phyloP scores from a whole-genome alignment of 352 stramenopile genomes.

The Pythium brassicae region DNA sequence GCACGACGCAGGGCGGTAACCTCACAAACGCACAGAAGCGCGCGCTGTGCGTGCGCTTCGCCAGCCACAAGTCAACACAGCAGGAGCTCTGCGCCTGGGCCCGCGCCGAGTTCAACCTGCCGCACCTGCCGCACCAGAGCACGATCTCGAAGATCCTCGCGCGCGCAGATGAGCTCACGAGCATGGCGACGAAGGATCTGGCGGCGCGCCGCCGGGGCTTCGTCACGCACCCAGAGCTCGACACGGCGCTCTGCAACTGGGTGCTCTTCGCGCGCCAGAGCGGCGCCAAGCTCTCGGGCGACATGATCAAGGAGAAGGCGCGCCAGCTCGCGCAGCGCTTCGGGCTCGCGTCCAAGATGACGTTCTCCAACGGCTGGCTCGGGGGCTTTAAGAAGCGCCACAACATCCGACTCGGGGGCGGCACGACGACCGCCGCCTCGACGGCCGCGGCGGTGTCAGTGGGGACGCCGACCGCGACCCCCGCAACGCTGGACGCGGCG shows the following conservation, averaged over 20 bases:
- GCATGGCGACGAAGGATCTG: conserved; percentile 43
- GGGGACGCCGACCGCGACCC: background rate
- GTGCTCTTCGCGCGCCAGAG: conserved; percentile 43
- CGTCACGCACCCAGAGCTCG: conserved; percentile 50
- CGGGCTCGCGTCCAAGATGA: conserved; percentile 44
- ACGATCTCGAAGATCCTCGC: conserved; percentile 67
- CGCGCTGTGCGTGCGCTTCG: conserved; percentile 53
- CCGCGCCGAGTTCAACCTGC: conserved; percentile 52
- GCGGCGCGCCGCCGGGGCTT: conserved; percentile 31
- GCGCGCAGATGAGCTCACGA: conserved; percentile 36
- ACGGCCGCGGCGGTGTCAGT: background rate
- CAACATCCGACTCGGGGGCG: conserved; percentile 42
- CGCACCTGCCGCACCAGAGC: conserved; percentile 49
- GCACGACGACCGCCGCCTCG: conserved; percentile 2
- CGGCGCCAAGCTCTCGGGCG: conserved; percentile 45
- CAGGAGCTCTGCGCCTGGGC: conserved; percentile 59
- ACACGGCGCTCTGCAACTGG: conserved; percentile 62
- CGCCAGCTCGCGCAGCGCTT: conserved; percentile 33
- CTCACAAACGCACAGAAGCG: conserved; percentile 61
- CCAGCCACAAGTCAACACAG: conserved; percentile 55
- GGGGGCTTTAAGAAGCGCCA: conserved; percentile 51
- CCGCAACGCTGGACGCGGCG: background rate
- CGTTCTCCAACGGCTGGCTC: conserved; percentile 63
- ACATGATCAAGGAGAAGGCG: conserved; percentile 61
- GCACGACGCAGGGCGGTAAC: conserved; percentile 49